Percentiles rank a stretch among this genome's conserved stretches.
Evolutionary conservation across 2,329 filamentous ascomycete species (phyloP).

Genomic region (Remersonia thermophila): DNA sequence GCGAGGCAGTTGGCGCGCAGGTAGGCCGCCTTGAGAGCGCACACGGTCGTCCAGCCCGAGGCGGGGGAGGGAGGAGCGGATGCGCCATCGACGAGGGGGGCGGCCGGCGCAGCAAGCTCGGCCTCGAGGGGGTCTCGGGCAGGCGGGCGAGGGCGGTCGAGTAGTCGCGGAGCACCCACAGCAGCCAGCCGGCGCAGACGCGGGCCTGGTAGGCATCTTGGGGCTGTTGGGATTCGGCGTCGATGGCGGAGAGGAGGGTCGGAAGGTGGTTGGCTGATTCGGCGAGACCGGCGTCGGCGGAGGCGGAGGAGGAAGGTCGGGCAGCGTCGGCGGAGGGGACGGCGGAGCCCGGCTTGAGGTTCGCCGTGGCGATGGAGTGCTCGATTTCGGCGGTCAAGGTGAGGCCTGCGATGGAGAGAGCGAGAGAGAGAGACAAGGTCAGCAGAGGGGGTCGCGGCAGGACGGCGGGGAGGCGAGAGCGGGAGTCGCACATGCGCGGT

Average conservation of each 20-base stretch:
- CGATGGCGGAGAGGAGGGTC: constrained; percentile 43
- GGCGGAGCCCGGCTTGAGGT: constrained; percentile 29
- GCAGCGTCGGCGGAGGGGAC: constrained; percentile 18
- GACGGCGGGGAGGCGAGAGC: constrained; percentile 4
- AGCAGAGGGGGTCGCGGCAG: constrained; percentile 7
- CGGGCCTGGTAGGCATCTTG: constrained; percentile 65
- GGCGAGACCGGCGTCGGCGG: constrained; percentile 28
- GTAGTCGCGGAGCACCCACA: constrained; percentile 66
- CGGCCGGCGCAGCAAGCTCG: constrained; percentile 32
- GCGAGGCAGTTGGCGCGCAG: constrained; percentile 56
- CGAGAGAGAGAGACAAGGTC: constrained; percentile 3
- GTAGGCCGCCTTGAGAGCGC: constrained; percentile 66
- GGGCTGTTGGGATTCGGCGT: constrained; percentile 38
- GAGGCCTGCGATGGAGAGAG: constrained; percentile 39
- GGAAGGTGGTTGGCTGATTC: constrained; percentile 29
- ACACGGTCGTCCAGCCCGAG: constrained; percentile 70
- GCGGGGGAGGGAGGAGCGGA: constrained; percentile 40
- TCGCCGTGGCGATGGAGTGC: constrained; percentile 47
- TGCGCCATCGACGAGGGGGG: constrained; percentile 31
- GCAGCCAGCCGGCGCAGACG: constrained; percentile 73
- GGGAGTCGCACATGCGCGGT: constrained; percentile 59
- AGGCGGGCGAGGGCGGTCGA: constrained; percentile 46
- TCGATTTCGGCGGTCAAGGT: constrained; percentile 59
- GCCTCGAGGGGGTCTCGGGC: constrained; percentile 49
- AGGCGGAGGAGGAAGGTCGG: constrained; percentile 22